phyloP scores from a whole-genome alignment of 805 yeast species.

The Saccharomycopsis capsularis region DNA sequence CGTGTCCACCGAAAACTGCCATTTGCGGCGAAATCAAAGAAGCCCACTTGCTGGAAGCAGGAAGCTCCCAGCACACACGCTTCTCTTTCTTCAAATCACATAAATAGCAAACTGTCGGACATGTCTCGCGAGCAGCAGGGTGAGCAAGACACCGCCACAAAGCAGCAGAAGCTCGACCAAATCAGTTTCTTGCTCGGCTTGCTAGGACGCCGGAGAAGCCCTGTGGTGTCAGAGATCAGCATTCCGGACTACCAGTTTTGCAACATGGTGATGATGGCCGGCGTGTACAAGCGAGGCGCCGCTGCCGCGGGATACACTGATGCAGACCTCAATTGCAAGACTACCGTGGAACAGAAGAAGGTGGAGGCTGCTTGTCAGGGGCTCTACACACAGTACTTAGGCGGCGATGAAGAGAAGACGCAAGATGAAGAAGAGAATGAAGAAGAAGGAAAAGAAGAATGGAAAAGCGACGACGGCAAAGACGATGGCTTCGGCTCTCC shows the following conservation, averaged over 20 bases:
- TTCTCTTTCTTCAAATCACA: too few species aligned
- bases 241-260: conserved; percentile 24
- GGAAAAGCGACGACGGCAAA: not conserved
- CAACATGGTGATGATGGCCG: conserved; percentile 6
- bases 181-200: conserved; percentile 4
- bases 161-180: conserved; percentile 1
- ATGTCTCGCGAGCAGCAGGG: too few species aligned
- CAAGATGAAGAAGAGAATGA: conserved; percentile 29
- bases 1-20: too few species aligned
- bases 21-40: too few species aligned
- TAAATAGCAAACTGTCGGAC: too few species aligned
- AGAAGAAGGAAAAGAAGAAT: conserved; percentile 2
- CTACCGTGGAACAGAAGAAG: conserved; percentile 34
- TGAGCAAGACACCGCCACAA: too few species aligned
- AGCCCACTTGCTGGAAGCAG: too few species aligned
- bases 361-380: conserved; percentile 31
- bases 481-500: too few species aligned
- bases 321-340: conserved; percentile 28
- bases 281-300: conserved; percentile 5
- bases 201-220: conserved; percentile 10
- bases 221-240: conserved; percentile 3
- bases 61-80: too few species aligned
- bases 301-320: conserved; percentile 23
- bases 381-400: conserved; percentile 29
- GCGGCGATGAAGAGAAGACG: too few species aligned